These are phyloP conservation scores for Triangularia setosa DNA, from an alignment of 2,329 filamentous ascomycete species.

Conservation along the genomic window DNA sequence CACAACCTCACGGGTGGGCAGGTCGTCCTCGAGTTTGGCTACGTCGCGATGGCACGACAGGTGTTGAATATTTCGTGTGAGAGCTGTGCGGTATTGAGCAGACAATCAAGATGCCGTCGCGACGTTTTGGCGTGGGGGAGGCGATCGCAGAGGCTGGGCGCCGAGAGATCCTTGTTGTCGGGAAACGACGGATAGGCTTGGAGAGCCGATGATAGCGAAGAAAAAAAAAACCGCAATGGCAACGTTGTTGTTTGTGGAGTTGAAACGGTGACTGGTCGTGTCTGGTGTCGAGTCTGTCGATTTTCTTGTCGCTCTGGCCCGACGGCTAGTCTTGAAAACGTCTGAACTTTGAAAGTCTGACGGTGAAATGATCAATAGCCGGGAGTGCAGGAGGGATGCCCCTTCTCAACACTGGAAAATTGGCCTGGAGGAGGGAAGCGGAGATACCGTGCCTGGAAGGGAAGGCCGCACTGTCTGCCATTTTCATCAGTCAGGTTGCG, in stretches of 20 bases:
- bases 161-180: conserved; percentile 35
- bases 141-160: conserved; percentile 35
- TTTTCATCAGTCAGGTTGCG: neutral
- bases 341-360: conserved; percentile 25
- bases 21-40: neutral
- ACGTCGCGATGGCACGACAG: neutral
- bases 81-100: neutral
- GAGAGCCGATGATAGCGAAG: conserved; percentile 7
- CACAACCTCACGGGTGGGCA: neutral
- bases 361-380: conserved; percentile 18
- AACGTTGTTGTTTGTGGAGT: neutral
- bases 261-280: neutral
- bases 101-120: conserved; percentile 19
- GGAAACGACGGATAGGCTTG: conserved; percentile 3
- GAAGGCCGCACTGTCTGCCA: neutral
- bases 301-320: neutral
- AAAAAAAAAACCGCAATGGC: conserved; percentile 3
- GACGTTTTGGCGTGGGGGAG: conserved; percentile 25
- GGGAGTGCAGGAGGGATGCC: neutral
- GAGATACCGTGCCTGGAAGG: neutral
- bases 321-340: conserved; percentile 28
- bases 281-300: neutral
- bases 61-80: neutral
- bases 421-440: neutral
- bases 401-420: neutral